Base-by-base conservation (phyloP, 371 early-diverging fungal genomes). In the Haplosporangium sp. region DNA sequence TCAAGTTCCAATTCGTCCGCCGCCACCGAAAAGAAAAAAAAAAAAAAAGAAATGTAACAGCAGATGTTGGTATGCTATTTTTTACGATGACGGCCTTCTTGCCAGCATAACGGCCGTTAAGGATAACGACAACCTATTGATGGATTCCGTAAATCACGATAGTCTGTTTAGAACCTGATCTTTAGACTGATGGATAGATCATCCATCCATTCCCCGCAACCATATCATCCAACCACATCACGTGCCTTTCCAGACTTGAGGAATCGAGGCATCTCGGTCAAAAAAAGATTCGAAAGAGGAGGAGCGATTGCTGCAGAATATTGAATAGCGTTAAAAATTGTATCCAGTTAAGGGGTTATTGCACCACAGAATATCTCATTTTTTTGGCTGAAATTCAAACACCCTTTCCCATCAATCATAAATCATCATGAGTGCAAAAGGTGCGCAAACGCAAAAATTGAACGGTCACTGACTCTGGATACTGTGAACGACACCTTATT, bases 81-180 rank as follows among this genome's bases (percentile, higher is more conserved):
- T 97, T 97, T 85, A 98, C 95, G 84, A 99, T 96, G 82, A 99
- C 98, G 77, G 98, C 98, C 94, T 99, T 98, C 92, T 96, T 97
- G 83, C 99, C 99, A 87, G 99, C 98, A 84, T 94, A 95, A 77
- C 98, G 96, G 77, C 99, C 99, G 84, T 96, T 94, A 75, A 98
- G 95, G 86, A 99, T 88, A 74, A 99, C 93, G 82, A 97, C 98
- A 84, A 98, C 98, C 95, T 98, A 84, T 42, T 42, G 45, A 56
- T 40, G 34, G 35, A 27, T 45, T 45, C 57, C 19, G 47, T 8
- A 37, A 52, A 40, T 10, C 17, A 40, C 58, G 44, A 57, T 56
- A 38, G 37, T 20, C 47, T 48, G 35, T 45, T 67, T 67, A 67
- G 67, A 47, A 20, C 9, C 35, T 40, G 50, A 60, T 59, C 39